These are phyloP conservation scores for Botrytis porri DNA, from an alignment of 2,329 filamentous ascomycete genomes.

Conservation along the genomic window DNA sequence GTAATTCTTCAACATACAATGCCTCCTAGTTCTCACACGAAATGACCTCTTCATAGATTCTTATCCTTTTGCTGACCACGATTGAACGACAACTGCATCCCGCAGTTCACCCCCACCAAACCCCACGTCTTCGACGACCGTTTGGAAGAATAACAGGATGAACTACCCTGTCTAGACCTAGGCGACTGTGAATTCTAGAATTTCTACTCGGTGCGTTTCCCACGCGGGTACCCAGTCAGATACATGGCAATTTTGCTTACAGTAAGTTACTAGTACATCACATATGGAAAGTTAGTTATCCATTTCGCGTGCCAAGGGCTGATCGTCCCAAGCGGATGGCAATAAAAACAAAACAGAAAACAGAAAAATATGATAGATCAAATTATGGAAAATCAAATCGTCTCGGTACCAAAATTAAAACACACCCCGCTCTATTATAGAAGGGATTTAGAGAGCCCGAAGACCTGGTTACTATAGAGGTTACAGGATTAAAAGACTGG, in stretches of 20 bases:
- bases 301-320: background rate
- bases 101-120: conserved; percentile 10
- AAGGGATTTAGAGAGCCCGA: background rate
- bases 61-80: background rate
- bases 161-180: conserved; percentile 6
- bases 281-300: background rate
- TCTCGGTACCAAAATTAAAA: background rate
- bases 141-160: background rate
- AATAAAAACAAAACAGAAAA: background rate
- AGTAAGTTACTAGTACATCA: background rate
- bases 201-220: background rate
- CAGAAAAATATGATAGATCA: background rate
- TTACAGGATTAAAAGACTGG: background rate
- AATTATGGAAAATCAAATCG: background rate
- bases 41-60: background rate
- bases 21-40: background rate
- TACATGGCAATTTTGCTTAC: background rate
- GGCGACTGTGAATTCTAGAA: background rate
- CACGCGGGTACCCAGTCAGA: background rate
- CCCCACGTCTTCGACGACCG: conserved; percentile 1
- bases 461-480: background rate
- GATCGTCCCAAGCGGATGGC: background rate
- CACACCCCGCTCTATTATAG: background rate
- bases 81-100: conserved; percentile 1
- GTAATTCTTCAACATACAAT: background rate